Evolutionary conservation across 768 basidiomycete species (phyloP), one percentile per base, ranked within the genome.

Genomic region (Hygrocybe punicea): DNA sequence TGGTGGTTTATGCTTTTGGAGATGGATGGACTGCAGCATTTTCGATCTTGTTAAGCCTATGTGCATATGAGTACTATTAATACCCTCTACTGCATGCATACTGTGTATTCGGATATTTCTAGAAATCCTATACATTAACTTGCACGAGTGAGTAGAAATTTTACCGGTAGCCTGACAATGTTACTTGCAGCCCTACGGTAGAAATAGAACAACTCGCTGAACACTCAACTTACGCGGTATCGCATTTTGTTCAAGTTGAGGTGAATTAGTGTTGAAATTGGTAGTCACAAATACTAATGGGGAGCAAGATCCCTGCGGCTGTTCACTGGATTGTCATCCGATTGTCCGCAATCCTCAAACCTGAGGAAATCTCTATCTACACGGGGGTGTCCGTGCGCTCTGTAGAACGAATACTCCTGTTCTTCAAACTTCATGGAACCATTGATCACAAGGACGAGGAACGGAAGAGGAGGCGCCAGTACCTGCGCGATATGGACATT

Each of bases 11-110:
- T 29, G 29, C 29, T 8, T 29, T 29, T 29, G 29, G 29, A 19
- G 65, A 69, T 50, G 68, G 70, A 59, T 67, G 71, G 42, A 71
- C 67, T 66, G 55, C 58, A 51, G 16, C 46, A 17, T 56, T 59
- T 40, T 57, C 51, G 13, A 58, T 42, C 13, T 37, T 13, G 47
- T 29, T 19, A 50, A n/a, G 10, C 49, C 13, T 35, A 34, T 29
- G 29, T 29, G 29, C 42, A 10, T 54, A 21, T 36, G 53, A 51
- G 51, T 60, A 56, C 58, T 61, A 66, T 52, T 60, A 65, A 68
- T 67, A 72, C 71, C 70, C 71, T 69, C 68, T 61, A 52, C 65
- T 51, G 21, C 49, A 17, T 51, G 21, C 49, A 16, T 36, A 36
- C 24, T 51, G 33, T 29, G 33, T 36, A 35, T 51, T 33, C 24